Conservation (phyloP, 2,329 filamentous ascomycete genomes). For the Pestalotiopsis sp. region DNA sequence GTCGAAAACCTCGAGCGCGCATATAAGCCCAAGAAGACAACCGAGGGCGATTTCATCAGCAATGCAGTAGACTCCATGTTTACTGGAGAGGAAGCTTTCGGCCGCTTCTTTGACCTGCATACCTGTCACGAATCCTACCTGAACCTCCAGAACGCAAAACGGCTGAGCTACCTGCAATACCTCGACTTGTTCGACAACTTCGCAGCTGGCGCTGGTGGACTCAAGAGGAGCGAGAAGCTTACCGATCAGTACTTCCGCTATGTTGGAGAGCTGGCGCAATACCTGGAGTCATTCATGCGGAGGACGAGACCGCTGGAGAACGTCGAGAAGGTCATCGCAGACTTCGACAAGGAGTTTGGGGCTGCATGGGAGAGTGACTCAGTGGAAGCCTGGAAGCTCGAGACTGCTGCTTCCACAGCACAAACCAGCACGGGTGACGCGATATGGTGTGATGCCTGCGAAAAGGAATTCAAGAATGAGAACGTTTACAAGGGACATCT, state of each 20-base stretch:
- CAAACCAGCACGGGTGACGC: conserved; percentile 56
- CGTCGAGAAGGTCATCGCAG: conserved; percentile 73
- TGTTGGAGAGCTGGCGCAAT: conserved; percentile 75
- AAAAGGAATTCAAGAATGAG: conserved; percentile 93
- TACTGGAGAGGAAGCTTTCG: conserved; percentile 92
- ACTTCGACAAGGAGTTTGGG: conserved; percentile 84
- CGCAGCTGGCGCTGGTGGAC: conserved; percentile 68
- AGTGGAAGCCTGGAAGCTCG: conserved; percentile 75
- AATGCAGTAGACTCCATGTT: conserved; percentile 88
- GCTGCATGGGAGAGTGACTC: conserved; percentile 79
- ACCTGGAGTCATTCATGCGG: conserved; percentile 87
- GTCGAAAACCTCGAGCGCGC: conserved; percentile 93
- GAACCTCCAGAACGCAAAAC: conserved; percentile 85
- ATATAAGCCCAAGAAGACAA: conserved; percentile 72
- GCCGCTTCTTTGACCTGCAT: conserved; percentile 89
- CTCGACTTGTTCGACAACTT: conserved; percentile 91
- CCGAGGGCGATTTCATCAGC: conserved; percentile 64
- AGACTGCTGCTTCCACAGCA: conserved; percentile 43
- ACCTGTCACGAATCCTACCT: conserved; percentile 84
- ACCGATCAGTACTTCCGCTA: conserved; percentile 94
- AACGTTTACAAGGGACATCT: conserved; percentile 93
- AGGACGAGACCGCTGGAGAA: conserved; percentile 86
- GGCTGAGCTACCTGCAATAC: conserved; percentile 89
- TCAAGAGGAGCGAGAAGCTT: conserved; percentile 82
- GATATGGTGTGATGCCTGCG: conserved; percentile 88